A percentile compares a stretch with the other conserved stretches of the same genome.
Evolutionary conservation across 192 early-diverging fungal species (phyloP).

Genomic region (Rhizoclosmatium sp.): DNA sequence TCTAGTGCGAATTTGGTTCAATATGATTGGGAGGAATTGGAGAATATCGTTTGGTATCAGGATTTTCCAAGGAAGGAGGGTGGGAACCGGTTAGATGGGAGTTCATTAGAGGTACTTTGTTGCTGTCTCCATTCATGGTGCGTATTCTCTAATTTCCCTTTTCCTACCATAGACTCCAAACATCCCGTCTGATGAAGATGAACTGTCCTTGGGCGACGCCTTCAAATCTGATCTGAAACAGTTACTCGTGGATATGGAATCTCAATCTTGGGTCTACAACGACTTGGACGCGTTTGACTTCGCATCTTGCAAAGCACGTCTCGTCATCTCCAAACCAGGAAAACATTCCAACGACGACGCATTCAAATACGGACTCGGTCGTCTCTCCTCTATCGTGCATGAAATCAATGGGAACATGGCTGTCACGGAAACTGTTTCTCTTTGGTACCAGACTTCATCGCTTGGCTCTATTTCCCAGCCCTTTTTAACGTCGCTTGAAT

Average conservation of each 20-base stretch:
- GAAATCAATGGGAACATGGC: neutral
- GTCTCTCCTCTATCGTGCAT: conserved; percentile 23
- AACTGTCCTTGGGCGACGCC: neutral
- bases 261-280: conserved; percentile 9
- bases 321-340: conserved; percentile 39
- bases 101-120: no score
- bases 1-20: conserved; percentile 45
- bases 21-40: conserved; percentile 47
- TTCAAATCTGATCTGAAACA: conserved; percentile 26
- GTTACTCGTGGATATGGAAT: conserved; percentile 42
- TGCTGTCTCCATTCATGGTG: no score
- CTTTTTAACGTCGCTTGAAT: conserved; percentile 15
- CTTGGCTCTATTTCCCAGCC: conserved; percentile 13
- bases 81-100: neutral
- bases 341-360: conserved; percentile 3
- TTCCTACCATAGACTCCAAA: neutral
- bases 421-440: neutral
- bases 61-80: conserved; percentile 21
- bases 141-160: no score
- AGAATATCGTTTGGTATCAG: conserved; percentile 40
- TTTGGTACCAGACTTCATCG: conserved; percentile 20
- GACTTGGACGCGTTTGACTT: conserved; percentile 11
- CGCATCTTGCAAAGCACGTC: conserved; percentile 12
- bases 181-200: neutral
- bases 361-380: conserved; percentile 8